A percentile compares a stretch with the other conserved stretches of the same genome.
phyloP scores from a whole-genome alignment of 306 rosid genomes.

The Sindora glabra region DNA sequence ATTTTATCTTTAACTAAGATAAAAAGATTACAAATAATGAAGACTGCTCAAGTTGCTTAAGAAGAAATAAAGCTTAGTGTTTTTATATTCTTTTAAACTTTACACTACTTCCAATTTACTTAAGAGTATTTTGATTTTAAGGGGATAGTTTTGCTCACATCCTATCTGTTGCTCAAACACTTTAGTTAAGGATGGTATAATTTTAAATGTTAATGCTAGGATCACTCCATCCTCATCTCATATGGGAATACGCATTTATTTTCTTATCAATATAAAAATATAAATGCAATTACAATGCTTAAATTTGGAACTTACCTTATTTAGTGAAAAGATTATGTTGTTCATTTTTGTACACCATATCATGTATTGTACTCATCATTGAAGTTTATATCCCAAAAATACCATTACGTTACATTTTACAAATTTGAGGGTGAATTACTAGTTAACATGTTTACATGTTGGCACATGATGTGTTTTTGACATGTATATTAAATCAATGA shows the following conservation, averaged over 20 bases:
- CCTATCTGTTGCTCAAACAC: constrained; percentile 26
- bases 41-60: constrained; percentile 36
- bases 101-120: constrained; percentile 31
- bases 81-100: constrained; percentile 36
- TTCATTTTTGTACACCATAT: too few species aligned
- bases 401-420: too few species aligned
- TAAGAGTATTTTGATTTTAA: constrained; percentile 16
- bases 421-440: too few species aligned
- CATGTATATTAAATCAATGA: too few species aligned
- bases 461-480: too few species aligned
- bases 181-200: constrained; percentile 40
- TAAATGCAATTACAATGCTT: constrained; percentile 13
- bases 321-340: too few species aligned
- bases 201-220: constrained; percentile 27
- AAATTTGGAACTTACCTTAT: too few species aligned
- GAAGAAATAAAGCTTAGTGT: constrained; percentile 24
- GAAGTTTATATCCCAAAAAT: too few species aligned
- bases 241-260: constrained; percentile 18
- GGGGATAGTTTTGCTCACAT: constrained; percentile 83
- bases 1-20: constrained; percentile 20
- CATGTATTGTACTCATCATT: too few species aligned
- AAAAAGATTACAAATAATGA: constrained; percentile 48
- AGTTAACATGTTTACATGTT: too few species aligned
- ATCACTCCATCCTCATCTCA: constrained; percentile 21
- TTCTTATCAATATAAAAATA: constrained; percentile 20